Base-by-base conservation (phyloP, 2,329 filamentous ascomycete genomes). In the Paracamarosporium sp. region DNA sequence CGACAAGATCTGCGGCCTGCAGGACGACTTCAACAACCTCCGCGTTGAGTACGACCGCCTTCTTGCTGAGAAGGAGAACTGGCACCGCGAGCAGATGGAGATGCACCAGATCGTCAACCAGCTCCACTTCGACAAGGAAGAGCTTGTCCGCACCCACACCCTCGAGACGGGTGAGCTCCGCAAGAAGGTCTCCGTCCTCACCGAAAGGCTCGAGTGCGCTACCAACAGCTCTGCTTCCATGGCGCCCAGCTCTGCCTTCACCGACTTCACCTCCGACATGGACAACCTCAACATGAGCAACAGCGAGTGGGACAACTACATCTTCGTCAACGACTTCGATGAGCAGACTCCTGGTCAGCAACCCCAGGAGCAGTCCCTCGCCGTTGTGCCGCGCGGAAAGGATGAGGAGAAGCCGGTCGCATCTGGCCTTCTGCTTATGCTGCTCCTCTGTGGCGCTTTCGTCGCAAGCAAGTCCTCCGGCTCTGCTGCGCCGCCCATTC, bases 391-490 rank as follows among this genome's bases (percentile, higher is more conserved):
- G 4, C 74, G 79, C 58, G 76, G 77, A 59, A 79, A 81, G 68
- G 75, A 77, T 36, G 76, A 81, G 53, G 83, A 84, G 56, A 81
- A 83, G 57, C 85, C 88, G 60, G 89, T 92, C 66, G 91, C 93
- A 69, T 91, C 92, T 50, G 87, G 92, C 70, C 80, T 98, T 69
- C 84, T 98, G 76, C 90, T 94, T 78, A 96, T 97, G 92, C 90
- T 97, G 67, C 90, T 99, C 73, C 90, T 99, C 53, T 93, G 97
- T 64, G 95, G 95, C 73, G 95, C 95, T 52, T 97, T 97, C 74
- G 93, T 98, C 68, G 90, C 95, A 61, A 97, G 94, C 30, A 96
- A 93, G 79, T 88, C 88, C 63, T 87, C 88, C 43, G 83, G 89
- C 20, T 88, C 88, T 66, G 86, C 88, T 43, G 83, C 88, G 40